Evolutionary conservation across 129 eudicot species (phyloP), one percentile per base, ranked within the genome.

Genomic region (carrot (Daucus carota)): DNA sequence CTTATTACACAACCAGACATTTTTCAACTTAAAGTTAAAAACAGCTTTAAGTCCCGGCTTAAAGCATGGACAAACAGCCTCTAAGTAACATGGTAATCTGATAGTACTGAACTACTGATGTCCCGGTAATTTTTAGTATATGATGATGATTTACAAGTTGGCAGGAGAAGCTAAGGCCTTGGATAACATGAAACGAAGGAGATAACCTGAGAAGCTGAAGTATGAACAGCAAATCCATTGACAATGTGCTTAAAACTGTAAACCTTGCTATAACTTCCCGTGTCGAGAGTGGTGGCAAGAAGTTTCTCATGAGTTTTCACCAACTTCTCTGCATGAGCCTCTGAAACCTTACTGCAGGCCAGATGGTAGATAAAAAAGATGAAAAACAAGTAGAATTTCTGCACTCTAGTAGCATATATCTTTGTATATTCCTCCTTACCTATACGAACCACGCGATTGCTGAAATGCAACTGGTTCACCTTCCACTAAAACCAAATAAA

Each of bases 221-320:
- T 91, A 73, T 95, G 99, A 81, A 95, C 86, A 38, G 96, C 82
- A 80, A 95, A 91, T 76, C 97, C 99, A 75, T 88, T 95, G 48
- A 90, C 92, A 24, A 95, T 83, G 83, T 95, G 97, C 74, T 87
- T 89, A 83, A 86, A 95, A 88, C 97, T 91, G 77, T 85, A 90
- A 47, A 95, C 89, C 89, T 89, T 91, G 75, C 47, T 78, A 80
- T 95, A 95, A 80, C 83, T 81, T 29, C 92, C 94, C 66, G 72
- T 77, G 6, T 89, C 90, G 42, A 95, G 80, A 28, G 84, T 84
- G 88, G 77, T 86, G 69, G 92, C 81, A 14, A 91, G 92, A 76
- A 95, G 82, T 54, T 89, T 80, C 40, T 88, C 89, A 66, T 95
- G 97, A 34, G 88, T 85, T 29, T 79, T 76, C 48, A 83, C 90